A percentile compares a stretch with the other conserved stretches of the same genome.
Evolutionary conservation across 768 basidiomycete genomes (phyloP).

Genomic region (Naganishia vaughanmartiniae): DNA sequence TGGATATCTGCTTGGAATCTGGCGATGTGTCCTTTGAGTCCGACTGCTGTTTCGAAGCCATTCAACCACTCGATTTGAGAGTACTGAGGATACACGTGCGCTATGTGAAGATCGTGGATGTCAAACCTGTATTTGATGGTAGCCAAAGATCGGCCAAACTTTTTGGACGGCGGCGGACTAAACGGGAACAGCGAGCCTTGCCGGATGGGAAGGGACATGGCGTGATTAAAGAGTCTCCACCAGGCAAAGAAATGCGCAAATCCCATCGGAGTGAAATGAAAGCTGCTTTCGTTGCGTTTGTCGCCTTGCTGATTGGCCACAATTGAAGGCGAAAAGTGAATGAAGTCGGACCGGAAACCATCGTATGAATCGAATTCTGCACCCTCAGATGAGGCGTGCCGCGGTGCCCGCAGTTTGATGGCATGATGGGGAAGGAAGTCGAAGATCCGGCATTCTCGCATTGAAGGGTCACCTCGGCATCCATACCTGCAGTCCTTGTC

Average conservation of each 20-base stretch:
- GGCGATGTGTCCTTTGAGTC: slow-evolving; percentile 77
- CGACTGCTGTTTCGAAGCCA: slow-evolving; percentile 75
- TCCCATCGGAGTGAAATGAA: slow-evolving; percentile 79
- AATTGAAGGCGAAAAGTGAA: slow-evolving; percentile 85
- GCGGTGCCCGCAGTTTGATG: slow-evolving; percentile 60
- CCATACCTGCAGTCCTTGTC: slow-evolving; percentile 59
- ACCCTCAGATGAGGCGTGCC: slow-evolving; percentile 33
- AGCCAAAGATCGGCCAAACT: slow-evolving; percentile 81
- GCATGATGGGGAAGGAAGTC: slow-evolving; percentile 76
- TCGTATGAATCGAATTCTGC: slow-evolving; percentile 67
- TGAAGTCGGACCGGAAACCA: slow-evolving; percentile 87
- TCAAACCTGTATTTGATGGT: slow-evolving; percentile 86
- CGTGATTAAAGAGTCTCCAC: slow-evolving; percentile 80
- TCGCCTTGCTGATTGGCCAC: slow-evolving; percentile 49
- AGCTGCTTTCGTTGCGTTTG: slow-evolving; percentile 57
- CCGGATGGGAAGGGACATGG: slow-evolving; percentile 75
- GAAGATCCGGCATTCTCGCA: slow-evolving; percentile 76
- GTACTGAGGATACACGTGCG: slow-evolving; percentile 83
- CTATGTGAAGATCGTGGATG: slow-evolving; percentile 73
- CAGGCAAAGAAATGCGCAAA: slow-evolving; percentile 90
- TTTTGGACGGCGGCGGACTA: slow-evolving; percentile 68
- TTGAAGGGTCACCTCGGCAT: slow-evolving; percentile 62
- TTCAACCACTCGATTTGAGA: slow-evolving; percentile 73
- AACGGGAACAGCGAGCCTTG: slow-evolving; percentile 79
- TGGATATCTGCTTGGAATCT: slow-evolving; percentile 86